Percentiles rank a stretch among this genome's conserved stretches.
Evolutionary conservation across 2,329 filamentous ascomycete species (phyloP).

Genomic region (Penicillium digitatum): DNA sequence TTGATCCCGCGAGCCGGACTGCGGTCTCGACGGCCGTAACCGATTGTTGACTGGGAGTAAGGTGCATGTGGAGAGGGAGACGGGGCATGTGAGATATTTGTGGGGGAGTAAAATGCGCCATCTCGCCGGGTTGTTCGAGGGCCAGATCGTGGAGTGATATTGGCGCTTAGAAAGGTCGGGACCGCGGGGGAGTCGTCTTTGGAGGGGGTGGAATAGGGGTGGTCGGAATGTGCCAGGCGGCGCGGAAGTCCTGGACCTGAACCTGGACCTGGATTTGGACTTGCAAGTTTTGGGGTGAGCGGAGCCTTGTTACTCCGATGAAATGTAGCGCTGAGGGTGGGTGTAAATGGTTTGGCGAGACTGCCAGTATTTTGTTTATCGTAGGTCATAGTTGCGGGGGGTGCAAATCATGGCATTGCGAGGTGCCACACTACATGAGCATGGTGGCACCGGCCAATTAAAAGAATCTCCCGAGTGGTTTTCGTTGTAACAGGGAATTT

Average conservation of each 20-base stretch:
- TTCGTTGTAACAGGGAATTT: constrained; percentile 7
- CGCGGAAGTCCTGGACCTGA: constrained; percentile 23
- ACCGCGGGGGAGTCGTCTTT: constrained; percentile 52
- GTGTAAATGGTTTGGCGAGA: constrained; percentile 59
- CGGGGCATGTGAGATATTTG: constrained; percentile 42
- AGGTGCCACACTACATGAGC: constrained; percentile 27
- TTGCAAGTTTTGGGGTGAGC: constrained; percentile 58
- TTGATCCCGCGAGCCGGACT: constrained; percentile 34
- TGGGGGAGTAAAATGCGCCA: constrained; percentile 64
- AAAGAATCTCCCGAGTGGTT: neutral
- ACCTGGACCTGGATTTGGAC: constrained; percentile 25
- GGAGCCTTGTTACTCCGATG: constrained; percentile 54
- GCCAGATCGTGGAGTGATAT: constrained; percentile 75
- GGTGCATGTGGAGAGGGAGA: constrained; percentile 29
- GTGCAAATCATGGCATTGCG: constrained; percentile 48
- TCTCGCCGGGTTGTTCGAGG: constrained; percentile 67
- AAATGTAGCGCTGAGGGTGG: constrained; percentile 62
- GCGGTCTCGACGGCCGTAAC: constrained; percentile 32
- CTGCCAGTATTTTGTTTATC: constrained; percentile 53
- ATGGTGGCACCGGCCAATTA: constrained; percentile 30
- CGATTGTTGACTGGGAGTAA: constrained; percentile 28
- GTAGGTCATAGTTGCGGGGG: constrained; percentile 46
- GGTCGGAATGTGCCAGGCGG: constrained; percentile 34
- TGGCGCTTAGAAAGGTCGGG: constrained; percentile 58
- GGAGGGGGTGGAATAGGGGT: constrained; percentile 33